A percentile compares a stretch with the other conserved stretches of the same genome.
Conservation (phyloP, 1,284 basidiomycete genomes). For the Boletus semigastroideus region DNA sequence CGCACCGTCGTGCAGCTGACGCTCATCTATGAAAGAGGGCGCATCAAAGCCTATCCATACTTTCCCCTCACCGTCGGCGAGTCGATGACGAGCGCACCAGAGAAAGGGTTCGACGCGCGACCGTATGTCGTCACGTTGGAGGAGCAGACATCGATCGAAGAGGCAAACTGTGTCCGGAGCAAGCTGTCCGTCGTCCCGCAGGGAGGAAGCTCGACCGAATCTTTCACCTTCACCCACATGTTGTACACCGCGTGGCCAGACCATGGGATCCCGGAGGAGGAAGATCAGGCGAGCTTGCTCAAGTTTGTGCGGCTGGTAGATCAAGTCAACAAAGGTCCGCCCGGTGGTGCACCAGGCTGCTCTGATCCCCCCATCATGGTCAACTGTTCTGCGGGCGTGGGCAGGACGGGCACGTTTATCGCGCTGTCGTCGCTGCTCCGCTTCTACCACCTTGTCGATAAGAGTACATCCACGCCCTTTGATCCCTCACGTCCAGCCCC, state of each 20-base stretch:
- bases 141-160: constrained; percentile 42
- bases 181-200: constrained; percentile 39
- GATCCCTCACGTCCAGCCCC: constrained; percentile 19
- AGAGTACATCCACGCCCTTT: constrained; percentile 23
- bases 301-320: constrained; percentile 66
- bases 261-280: constrained; percentile 66
- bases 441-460: constrained; percentile 46
- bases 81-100: constrained; percentile 49
- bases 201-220: constrained; percentile 30
- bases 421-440: constrained; percentile 74
- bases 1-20: constrained; percentile 82
- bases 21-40: constrained; percentile 59
- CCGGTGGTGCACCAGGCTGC: constrained; percentile 26
- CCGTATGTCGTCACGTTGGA: constrained; percentile 57
- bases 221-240: constrained; percentile 65
- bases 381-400: constrained; percentile 87
- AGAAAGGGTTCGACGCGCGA: constrained; percentile 38
- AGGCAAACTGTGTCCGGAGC: constrained; percentile 64
- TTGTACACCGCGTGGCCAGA: constrained; percentile 82
- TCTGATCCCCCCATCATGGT: constrained; percentile 76
- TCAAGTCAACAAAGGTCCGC: constrained; percentile 49
- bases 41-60: constrained; percentile 73
- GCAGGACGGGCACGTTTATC: constrained; percentile 88
- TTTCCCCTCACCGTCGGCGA: constrained; percentile 63
- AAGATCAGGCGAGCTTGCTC: constrained; percentile 56